These are phyloP conservation scores for Penicillium turbatum DNA, from an alignment of 495 filamentous ascomycete genomes.

Conservation along the genomic window DNA sequence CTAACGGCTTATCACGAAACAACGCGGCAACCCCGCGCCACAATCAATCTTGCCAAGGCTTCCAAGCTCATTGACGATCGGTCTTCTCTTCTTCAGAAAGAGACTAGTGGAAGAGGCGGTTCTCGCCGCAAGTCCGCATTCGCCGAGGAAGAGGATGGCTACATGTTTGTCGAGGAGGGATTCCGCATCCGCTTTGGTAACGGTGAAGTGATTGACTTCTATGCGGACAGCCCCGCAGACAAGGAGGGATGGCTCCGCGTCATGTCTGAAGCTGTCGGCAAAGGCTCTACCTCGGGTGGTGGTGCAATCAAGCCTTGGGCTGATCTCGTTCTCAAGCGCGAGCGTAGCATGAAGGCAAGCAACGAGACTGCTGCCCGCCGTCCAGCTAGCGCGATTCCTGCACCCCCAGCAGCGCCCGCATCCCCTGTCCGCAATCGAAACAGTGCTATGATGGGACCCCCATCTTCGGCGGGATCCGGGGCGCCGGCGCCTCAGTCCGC, in stretches of 20 bases:
- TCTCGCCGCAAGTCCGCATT: constrained; percentile 89
- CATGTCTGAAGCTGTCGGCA: constrained; percentile 78
- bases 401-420: constrained; percentile 6
- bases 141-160: constrained; percentile 96
- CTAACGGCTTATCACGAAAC: constrained; percentile 95
- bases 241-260: constrained; percentile 96
- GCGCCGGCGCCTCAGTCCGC: constrained; percentile 26
- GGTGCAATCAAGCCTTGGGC: constrained; percentile 64
- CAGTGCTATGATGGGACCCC: constrained; percentile 20
- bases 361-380: constrained; percentile 31
- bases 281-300: constrained; percentile 45
- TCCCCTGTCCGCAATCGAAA: constrained; percentile 27
- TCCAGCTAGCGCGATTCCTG: constrained; percentile 13
- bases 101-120: constrained; percentile 67
- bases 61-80: constrained; percentile 91
- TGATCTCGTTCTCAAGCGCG: constrained; percentile 66
- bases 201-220: constrained; percentile 97
- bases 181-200: constrained; percentile 98
- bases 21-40: constrained; percentile 90
- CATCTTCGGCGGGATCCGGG: constrained; percentile 29
- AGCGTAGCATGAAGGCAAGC: constrained; percentile 35
- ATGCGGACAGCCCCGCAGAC: constrained; percentile 77
- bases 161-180: constrained; percentile 99
- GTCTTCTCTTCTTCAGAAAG: constrained; percentile 72
- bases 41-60: constrained; percentile 93